Conservation (phyloP, 495 filamentous ascomycete genomes). For the Lindgomyces ingoldianus region DNA sequence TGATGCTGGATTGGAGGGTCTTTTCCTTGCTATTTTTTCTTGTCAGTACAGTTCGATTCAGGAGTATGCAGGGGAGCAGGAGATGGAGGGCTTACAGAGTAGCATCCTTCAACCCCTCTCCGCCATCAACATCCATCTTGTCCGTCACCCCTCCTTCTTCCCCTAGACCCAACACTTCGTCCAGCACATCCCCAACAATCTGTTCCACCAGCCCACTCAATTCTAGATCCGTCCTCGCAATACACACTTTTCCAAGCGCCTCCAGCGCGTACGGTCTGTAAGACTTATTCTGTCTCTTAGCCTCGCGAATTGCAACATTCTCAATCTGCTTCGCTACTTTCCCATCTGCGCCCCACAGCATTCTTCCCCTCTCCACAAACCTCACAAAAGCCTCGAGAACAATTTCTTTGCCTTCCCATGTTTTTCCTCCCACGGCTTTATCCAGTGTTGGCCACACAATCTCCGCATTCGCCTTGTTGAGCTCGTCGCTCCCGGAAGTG, state of each 20-base stretch:
- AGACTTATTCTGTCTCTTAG: slow-evolving; percentile 78
- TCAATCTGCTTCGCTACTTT: slow-evolving; percentile 52
- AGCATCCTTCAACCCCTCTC: slow-evolving; percentile 27
- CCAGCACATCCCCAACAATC: slow-evolving; percentile 53
- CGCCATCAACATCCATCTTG: slow-evolving; percentile 66
- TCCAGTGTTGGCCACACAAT: slow-evolving; percentile 80
- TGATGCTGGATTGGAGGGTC: slow-evolving; percentile 31
- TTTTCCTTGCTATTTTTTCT: slow-evolving; percentile 31
- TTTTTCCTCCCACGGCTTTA: slow-evolving; percentile 78
- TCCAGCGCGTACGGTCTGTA: slow-evolving; percentile 77
- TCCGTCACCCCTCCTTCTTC: slow-evolving; percentile 44
- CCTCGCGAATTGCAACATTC: slow-evolving; percentile 65
- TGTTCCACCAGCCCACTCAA: slow-evolving; percentile 66
- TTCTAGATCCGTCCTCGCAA: slow-evolving; percentile 63
- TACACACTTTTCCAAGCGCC: slow-evolving; percentile 70
- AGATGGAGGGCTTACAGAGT: slow-evolving; percentile 24
- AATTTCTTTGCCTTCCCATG: slow-evolving; percentile 90
- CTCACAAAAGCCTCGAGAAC: slow-evolving; percentile 81
- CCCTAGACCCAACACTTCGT: slow-evolving; percentile 53
- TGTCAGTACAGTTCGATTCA: slow-evolving; percentile 3
- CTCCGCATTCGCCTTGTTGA: slow-evolving; percentile 57
- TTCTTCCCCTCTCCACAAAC: slow-evolving; percentile 64
- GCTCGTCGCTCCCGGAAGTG: slow-evolving; percentile 44
- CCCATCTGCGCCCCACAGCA: slow-evolving; percentile 57
- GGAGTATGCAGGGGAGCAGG: background rate